Evolutionary conservation across 192 early-diverging fungal species (phyloP).

Genomic region (Haplosporangium gracile): DNA sequence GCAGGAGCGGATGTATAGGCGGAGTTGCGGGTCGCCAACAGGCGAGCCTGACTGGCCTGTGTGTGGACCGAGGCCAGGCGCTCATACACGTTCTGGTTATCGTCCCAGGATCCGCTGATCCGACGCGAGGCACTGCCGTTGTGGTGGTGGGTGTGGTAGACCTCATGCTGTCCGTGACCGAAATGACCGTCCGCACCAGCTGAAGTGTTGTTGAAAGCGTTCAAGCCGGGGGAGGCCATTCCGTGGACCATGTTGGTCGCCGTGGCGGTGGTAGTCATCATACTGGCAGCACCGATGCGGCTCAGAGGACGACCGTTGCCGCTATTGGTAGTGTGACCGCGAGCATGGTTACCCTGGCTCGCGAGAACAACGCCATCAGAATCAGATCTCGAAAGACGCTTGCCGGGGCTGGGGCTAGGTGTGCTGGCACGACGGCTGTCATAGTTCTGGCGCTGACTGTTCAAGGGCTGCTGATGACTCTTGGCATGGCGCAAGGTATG

Average conservation of each 20-base stretch:
- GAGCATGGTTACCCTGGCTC: not conserved
- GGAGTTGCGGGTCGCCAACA: conserved; percentile 26
- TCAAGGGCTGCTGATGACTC: conserved; percentile 46
- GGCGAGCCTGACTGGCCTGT: conserved; percentile 43
- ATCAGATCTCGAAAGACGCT: conserved; percentile 31
- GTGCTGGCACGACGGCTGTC: conserved; percentile 37
- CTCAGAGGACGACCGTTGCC: conserved; percentile 35
- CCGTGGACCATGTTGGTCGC: conserved; percentile 51
- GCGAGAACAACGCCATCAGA: conserved; percentile 29
- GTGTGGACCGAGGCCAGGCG: conserved; percentile 47
- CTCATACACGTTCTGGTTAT: conserved; percentile 53
- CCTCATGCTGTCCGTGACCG: conserved; percentile 10
- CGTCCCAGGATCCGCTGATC: conserved; percentile 50
- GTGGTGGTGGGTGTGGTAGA: conserved; percentile 37
- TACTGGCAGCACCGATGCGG: conserved; percentile 21
- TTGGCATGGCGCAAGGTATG: conserved; percentile 47
- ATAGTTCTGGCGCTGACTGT: conserved; percentile 33
- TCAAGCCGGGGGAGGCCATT: conserved; percentile 15
- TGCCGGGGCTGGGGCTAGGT: conserved; percentile 40
- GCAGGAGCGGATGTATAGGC: conserved; percentile 17
- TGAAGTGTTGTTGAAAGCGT: not conserved
- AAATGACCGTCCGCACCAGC: not conserved
- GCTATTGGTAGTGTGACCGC: not conserved
- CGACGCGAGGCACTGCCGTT: conserved; percentile 45
- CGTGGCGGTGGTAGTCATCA: conserved; percentile 37